Base-by-base conservation (phyloP, 192 early-diverging fungal genomes). In the Coemansia sp. region DNA sequence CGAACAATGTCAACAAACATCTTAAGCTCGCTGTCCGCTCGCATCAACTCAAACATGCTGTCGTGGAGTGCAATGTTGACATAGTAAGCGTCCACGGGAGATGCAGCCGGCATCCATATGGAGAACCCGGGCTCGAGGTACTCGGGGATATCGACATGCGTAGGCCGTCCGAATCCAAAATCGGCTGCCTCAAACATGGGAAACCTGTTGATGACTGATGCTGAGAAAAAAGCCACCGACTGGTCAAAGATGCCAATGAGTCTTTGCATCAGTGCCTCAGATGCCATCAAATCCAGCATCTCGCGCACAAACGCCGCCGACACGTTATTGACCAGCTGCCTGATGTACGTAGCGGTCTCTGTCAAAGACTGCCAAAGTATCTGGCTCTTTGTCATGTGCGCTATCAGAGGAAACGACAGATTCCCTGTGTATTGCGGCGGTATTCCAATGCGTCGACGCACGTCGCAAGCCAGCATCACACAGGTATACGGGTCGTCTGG, bases 81-180 rank as follows among this genome's bases (percentile, higher is more conserved):
- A 15, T 8, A 10, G 2, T 18, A 2, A 0, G 17, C 35, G 2
- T 32, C 45, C 5, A 30, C 26, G 30, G 23, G 30, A 4, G 60
- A 36, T 5, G 26, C 46, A 0, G 53, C 34, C 0, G 68, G 62
- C 56, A 72, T 49, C 61, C 61, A 72, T 15, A 72, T 64, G 1
- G 68, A 72, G 10, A 64, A 72, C n/a, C 68, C 68, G 0, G 68
- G 68, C 1, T 46, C 38, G 15, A 72, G 47, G 26, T 72, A 72
- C 1, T 51, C 40, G 1, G 68, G 68, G 3, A 72, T 51, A 6
- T 72, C 68, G 4, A 72, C 52, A 26, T 72, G 68, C 18, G 27
- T 34, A 0, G 68, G 61, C 9, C 32, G 29, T 1, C 60, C 61
- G 26, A 51, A 51, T 8, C 68, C 68, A 60, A 72, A 72, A 15